Conservation (phyloP, 2,329 filamentous ascomycete species). For the Hymenoscyphus infarciens region DNA sequence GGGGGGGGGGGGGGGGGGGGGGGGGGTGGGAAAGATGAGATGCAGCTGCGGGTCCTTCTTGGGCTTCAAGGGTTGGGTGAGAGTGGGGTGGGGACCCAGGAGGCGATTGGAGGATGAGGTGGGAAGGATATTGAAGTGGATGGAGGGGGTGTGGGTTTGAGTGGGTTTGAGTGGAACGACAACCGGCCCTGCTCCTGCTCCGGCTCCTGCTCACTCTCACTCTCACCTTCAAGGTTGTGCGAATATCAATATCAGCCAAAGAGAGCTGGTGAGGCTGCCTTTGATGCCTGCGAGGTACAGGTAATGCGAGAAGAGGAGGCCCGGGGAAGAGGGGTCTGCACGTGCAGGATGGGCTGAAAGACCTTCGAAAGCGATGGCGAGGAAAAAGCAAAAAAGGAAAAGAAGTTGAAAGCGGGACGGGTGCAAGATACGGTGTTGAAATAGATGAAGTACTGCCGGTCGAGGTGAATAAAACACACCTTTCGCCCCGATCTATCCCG, state of each 20-base stretch:
- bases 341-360: too few relatives aligned
- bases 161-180: not conserved
- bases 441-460: too few relatives aligned
- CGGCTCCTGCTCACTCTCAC: too few relatives aligned
- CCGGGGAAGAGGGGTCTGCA: too few relatives aligned
- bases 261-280: not conserved
- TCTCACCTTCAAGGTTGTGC: not conserved
- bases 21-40: not conserved
- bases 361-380: not conserved
- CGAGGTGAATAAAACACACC: not conserved
- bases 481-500: not conserved
- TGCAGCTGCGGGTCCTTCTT: not conserved
- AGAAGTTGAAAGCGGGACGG: not conserved
- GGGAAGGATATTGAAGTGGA: slow-evolving; percentile 1
- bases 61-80: not conserved
- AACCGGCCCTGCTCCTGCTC: not conserved
- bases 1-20: too few relatives aligned
- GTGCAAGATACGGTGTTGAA: not conserved
- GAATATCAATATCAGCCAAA: slow-evolving; percentile 1
- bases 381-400: not conserved
- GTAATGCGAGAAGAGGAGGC: too few relatives aligned
- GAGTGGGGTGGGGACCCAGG: too few relatives aligned
- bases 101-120: not conserved
- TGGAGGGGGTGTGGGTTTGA: not conserved
- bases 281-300: not conserved